Evolutionary conservation across 345 rosid species (phyloP), one percentile per base, ranked within the genome.

Genomic region (Moringa oleifera): DNA sequence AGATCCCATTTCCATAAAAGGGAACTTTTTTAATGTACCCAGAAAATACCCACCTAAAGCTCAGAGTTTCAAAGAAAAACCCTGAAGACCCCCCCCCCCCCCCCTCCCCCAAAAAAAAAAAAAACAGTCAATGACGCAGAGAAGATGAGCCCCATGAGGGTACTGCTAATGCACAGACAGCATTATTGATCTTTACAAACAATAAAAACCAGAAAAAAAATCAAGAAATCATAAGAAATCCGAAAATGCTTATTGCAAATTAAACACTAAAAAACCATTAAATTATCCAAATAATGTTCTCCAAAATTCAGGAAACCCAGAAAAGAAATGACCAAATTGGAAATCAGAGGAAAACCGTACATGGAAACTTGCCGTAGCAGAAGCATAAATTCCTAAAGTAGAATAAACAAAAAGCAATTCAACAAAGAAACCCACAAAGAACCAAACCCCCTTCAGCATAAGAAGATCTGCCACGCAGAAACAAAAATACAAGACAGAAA

Each of bases 1-100:
- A 79, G 85, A 83, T 80, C 81, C 80, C 77, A 69, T 83, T 78
- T 80, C 82, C 79, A 74, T 74, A 76, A 83, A 76, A 76, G 64
- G 88, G 73, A 70, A 59, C 73, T 67, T 77, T 76, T 80, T 71
- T 72, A 71, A 69, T 69, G 81, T 76, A 58, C 88, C 66, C 62
- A 57, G 76, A 68, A 78, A 76, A 76, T 65, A 60, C 83, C 78
- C 81, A 73, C 82, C 73, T 71, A 69, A 75, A 77, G 79, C 84
- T 68, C 74, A 53, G 82, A 59, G 70, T 59, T 69, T 57, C 73
- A 64, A 70, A 60, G 76, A 73, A 78, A 76, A 73, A 73, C 75
- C 79, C 67, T 66, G 62, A 69, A 61, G 62, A 57, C 61, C 66
- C 20, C 64, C n/a, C n/a, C n/a, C n/a, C n/a, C n/a, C n/a, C n/a